Evolutionary conservation across 2,329 filamentous ascomycete genomes (phyloP).

Genomic region (Colletotrichum acutatum): DNA sequence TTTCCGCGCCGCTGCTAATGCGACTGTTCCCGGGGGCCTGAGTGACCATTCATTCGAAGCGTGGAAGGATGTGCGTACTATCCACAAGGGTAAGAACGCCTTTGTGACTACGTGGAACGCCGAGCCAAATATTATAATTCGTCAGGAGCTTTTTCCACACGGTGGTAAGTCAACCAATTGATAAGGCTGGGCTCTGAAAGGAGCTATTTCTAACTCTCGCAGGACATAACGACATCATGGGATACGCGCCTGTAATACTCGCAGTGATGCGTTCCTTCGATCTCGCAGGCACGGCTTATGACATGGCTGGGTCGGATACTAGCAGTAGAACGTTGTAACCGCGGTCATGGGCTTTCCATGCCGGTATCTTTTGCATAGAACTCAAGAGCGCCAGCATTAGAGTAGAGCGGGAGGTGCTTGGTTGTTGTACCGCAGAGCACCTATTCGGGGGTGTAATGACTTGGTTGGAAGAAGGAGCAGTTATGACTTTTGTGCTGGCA

Average conservation of each 20-base stretch:
- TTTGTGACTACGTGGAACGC: slow-evolving; percentile 59
- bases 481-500: background rate
- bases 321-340: background rate
- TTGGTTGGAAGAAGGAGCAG: background rate
- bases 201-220: slow-evolving; percentile 29
- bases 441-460: background rate
- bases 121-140: slow-evolving; percentile 59
- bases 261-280: slow-evolving; percentile 76
- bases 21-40: slow-evolving; percentile 51
- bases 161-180: slow-evolving; percentile 57
- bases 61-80: slow-evolving; percentile 59
- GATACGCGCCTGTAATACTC: slow-evolving; percentile 70
- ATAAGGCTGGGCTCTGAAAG: background rate
- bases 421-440: no score
- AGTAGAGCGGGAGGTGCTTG: background rate
- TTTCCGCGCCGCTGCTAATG: slow-evolving; percentile 69
- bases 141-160: slow-evolving; percentile 64
- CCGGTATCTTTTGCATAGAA: background rate
- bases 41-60: slow-evolving; percentile 51
- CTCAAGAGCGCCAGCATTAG: background rate
- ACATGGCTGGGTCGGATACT: slow-evolving; percentile 20
- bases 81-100: slow-evolving; percentile 55
- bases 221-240: slow-evolving; percentile 79
- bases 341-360: background rate
- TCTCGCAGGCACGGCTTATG: slow-evolving; percentile 39